Evolutionary conservation across 768 basidiomycete genomes (phyloP), one percentile per base, ranked within the genome.

Genomic region (Amanita pallidorosea): DNA sequence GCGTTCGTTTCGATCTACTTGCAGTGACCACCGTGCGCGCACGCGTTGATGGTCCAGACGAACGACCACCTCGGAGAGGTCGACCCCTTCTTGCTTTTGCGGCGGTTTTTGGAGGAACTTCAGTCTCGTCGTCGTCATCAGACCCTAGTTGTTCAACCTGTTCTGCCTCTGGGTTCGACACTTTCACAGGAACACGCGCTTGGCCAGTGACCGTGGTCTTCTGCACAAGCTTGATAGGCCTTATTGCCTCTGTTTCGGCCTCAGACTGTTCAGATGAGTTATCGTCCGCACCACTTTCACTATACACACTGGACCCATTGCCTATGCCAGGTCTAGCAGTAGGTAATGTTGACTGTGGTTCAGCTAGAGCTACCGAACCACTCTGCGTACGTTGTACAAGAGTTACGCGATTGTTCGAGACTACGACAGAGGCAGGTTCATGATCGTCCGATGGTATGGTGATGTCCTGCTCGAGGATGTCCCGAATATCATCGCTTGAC

Each of bases 401-500:
- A 33, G 33, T 13, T 13, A 33, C 33, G 33, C 33, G 5, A 13
- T 12, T 33, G 13, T 13, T 33, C 13, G n/a, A 22, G n/a, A 9
- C 22, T 12, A 8, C 4, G 20, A n/a, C 1, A n/a, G 31, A 17
- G 8, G 18, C 8, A 9, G 38, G 23, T 27, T 49, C 48, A 3
- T 20, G n/a, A 18, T 15, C 31, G 8, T 51, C 49, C 4, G 40
- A 41, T 18, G 49, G 37, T 48, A 48, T 48, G 23, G 25, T 17
- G 23, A 48, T 48, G 23, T 48, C 47, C 17, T 38, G 47, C 36
- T 48, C 47, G 20, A 48, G 47, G 25, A 48, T 48, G 17, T 48
- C 25, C 11, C 36, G 36, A 25, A 48, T 48, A 12, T 48, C 47
- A 25, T 48, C 47, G 27, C 47, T 48, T 23, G 34, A 27, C 12